These are phyloP conservation scores for Metschnikowia matae DNA, from an alignment of 805 yeast genomes.

Conservation along the genomic window DNA sequence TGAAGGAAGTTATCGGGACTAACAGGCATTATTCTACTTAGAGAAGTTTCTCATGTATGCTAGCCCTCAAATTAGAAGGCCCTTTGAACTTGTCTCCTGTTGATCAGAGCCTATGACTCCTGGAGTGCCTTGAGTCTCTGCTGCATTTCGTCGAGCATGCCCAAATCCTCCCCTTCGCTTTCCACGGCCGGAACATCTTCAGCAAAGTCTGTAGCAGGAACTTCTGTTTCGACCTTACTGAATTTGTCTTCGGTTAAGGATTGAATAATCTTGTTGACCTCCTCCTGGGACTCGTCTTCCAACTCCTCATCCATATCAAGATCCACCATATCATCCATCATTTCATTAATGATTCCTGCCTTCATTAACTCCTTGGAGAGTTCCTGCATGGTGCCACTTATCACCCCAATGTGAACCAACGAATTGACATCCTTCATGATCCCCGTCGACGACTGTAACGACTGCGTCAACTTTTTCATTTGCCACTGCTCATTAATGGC, in stretches of 20 bases:
- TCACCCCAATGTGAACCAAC: conserved; percentile 72
- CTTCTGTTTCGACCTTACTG: conserved; percentile 30
- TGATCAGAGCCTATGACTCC: conserved; percentile 12
- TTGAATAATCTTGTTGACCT: conserved; percentile 56
- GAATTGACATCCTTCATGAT: conserved; percentile 87
- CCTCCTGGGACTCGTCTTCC: conserved; percentile 62
- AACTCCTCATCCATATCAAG: conserved; percentile 56
- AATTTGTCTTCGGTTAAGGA: conserved; percentile 39
- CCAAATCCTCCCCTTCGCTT: conserved; percentile 65
- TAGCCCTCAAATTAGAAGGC: background rate
- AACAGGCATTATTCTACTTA: no score
- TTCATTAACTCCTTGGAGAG: conserved; percentile 82
- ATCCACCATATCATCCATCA: conserved; percentile 90
- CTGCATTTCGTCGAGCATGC: conserved; percentile 79
- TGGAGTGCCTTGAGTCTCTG: conserved; percentile 85
- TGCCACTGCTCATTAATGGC: conserved; percentile 91
- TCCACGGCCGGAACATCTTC: conserved; percentile 15
- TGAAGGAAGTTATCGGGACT: no score
- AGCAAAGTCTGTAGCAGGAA: conserved; percentile 27
- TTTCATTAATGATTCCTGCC: conserved; percentile 85
- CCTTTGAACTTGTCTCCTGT: background rate
- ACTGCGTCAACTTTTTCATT: conserved; percentile 74
- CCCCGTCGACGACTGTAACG: conserved; percentile 70
- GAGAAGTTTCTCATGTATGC: background rate
- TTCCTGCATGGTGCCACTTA: conserved; percentile 79